Evolutionary conservation across 352 stramenopile species (phyloP).

Genomic region (Phytophthora fragariae): DNA sequence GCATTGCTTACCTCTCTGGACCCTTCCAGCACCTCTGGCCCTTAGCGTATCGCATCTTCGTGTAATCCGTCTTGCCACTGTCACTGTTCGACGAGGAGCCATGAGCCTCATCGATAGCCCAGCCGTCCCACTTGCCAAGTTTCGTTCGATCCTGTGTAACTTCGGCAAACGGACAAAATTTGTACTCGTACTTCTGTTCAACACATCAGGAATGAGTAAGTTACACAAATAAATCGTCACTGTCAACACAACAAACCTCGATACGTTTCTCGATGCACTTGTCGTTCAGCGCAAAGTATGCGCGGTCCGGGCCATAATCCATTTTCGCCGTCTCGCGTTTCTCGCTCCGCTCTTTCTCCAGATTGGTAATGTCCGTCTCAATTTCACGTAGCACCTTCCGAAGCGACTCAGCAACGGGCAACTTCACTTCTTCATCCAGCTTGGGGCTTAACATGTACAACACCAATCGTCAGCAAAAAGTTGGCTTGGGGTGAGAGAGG

Average conservation of each 20-base stretch:
- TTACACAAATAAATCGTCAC: not conserved
- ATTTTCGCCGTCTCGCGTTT: conserved; percentile 48
- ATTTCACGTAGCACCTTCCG: conserved; percentile 75
- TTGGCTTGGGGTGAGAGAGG: not conserved
- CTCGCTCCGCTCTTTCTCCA: conserved; percentile 59
- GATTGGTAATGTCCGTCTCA: conserved; percentile 60
- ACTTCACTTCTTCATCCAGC: conserved; percentile 61
- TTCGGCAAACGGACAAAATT: conserved; percentile 86
- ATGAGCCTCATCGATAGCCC: conserved; percentile 27
- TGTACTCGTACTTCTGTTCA: conserved; percentile 87
- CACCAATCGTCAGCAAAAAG: conserved; percentile 9
- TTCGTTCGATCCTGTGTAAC: conserved; percentile 83
- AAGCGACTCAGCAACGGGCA: conserved; percentile 72
- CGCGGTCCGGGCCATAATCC: conserved; percentile 76
- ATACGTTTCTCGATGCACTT: conserved; percentile 82
- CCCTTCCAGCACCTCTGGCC: conserved; percentile 94
- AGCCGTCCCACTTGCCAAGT: conserved; percentile 82
- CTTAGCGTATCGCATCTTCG: conserved; percentile 78
- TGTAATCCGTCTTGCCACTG: conserved; percentile 40
- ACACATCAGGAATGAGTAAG: not conserved
- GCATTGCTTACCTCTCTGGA: conserved; percentile 61
- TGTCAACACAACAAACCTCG: conserved; percentile 51
- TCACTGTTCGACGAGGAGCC: not conserved
- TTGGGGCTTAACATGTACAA: conserved; percentile 48
- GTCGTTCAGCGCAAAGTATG: conserved; percentile 81